Conservation (phyloP, 2,329 filamentous ascomycete genomes). For the Aphanoascus verrucosus region DNA sequence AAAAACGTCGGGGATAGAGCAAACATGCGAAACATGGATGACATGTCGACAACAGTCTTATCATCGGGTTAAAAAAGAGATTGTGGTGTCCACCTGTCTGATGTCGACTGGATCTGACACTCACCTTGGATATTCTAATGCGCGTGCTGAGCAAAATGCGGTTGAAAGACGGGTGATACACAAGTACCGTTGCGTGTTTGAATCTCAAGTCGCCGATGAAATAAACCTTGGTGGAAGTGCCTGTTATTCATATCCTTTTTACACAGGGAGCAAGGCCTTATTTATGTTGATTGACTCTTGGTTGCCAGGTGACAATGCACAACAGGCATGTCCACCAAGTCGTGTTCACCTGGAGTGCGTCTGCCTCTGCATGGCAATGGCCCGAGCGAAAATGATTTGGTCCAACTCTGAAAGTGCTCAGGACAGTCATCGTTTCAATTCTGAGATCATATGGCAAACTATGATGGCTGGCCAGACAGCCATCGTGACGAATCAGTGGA, state of each 20-base stretch:
- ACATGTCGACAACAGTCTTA: not conserved
- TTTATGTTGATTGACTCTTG: not conserved
- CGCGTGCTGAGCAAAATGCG: too few species aligned
- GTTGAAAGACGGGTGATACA: not conserved
- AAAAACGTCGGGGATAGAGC: not conserved
- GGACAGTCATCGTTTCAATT: not conserved
- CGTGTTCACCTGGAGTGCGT: too few species aligned
- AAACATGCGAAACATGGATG: not conserved
- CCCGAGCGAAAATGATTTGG: not conserved
- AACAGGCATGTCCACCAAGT: not conserved
- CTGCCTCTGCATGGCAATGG: not conserved
- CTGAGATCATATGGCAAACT: slow-evolving; percentile 9
- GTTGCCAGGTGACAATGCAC: not conserved
- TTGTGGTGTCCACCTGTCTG: not conserved
- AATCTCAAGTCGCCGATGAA: too few species aligned
- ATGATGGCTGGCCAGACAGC: not conserved
- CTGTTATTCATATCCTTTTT: not conserved
- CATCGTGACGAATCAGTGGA: slow-evolving; percentile 3
- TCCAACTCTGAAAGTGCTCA: not conserved
- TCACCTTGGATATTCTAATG: not conserved
- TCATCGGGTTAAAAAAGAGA: not conserved
- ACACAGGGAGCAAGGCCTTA: not conserved
- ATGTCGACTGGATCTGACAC: not conserved
- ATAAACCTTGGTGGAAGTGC: too few species aligned
- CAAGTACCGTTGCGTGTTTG: not conserved